A percentile compares a stretch with the other conserved stretches of the same genome.
Evolutionary conservation across 1,284 basidiomycete genomes (phyloP).

Genomic region (Rhodotorula sp.): DNA sequence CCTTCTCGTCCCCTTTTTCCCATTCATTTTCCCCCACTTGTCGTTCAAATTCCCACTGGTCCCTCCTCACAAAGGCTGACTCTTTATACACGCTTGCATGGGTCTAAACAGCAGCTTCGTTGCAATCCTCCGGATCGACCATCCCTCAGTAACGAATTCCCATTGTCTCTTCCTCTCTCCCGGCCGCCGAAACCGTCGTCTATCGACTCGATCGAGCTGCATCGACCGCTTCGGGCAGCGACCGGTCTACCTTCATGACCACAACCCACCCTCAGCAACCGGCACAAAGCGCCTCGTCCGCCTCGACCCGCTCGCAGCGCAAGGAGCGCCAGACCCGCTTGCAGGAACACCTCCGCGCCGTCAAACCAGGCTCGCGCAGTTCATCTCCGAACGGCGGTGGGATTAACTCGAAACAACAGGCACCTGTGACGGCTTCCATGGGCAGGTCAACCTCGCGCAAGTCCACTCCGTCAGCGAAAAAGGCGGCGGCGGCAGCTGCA

Average conservation of each 20-base stretch:
- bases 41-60: too few species aligned
- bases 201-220: neutral
- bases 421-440: neutral
- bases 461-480: neutral
- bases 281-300: neutral
- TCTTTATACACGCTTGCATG: too few species aligned
- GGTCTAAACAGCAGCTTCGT: too few species aligned
- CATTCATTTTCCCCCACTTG: too few species aligned
- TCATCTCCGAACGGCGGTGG: neutral
- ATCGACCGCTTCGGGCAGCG: neutral
- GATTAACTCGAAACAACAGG: neutral
- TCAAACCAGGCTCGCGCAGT: conserved; percentile 22
- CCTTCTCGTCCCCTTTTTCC: too few species aligned
- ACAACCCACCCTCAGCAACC: neutral
- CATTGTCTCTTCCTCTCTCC: too few species aligned
- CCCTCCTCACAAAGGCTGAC: too few species aligned
- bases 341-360: conserved; percentile 33
- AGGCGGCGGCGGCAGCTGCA: neutral
- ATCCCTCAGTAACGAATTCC: too few species aligned
- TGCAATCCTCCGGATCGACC: too few species aligned
- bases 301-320: neutral
- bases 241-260: neutral
- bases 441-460: neutral
- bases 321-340: conserved; percentile 36
- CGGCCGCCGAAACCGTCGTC: neutral